phyloP scores from a whole-genome alignment of 1,284 basidiomycete species.

The Ceratobasidium sp. region DNA sequence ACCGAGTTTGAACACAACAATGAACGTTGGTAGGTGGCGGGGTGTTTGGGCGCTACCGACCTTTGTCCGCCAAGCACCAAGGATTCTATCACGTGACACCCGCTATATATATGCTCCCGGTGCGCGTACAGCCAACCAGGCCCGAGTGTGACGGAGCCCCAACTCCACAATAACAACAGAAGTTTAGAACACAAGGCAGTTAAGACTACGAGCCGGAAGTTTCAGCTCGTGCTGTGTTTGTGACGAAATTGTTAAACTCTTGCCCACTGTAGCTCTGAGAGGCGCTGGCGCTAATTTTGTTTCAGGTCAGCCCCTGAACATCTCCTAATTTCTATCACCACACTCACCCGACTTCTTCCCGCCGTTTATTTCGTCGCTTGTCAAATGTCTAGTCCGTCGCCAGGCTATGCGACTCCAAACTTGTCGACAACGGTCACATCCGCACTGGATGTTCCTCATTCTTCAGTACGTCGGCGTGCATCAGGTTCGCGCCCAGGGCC shows the following conservation, averaged over 20 bases:
- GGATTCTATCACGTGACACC: constrained; percentile 35
- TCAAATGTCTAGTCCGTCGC: constrained; percentile 31
- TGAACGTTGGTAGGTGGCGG: constrained; percentile 19
- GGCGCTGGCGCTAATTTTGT: background rate
- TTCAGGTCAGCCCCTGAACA: constrained; percentile 36
- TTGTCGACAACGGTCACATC: constrained; percentile 11
- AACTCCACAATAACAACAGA: constrained; percentile 23
- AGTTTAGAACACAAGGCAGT: background rate
- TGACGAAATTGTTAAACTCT: background rate
- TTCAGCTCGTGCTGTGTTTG: background rate
- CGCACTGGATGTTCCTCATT: constrained; percentile 19
- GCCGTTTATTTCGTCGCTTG: background rate
- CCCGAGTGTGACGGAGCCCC: constrained; percentile 1
- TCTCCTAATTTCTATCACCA: background rate
- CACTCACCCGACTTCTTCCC: constrained; percentile 12
- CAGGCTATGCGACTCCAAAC: background rate
- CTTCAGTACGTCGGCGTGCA: constrained; percentile 35
- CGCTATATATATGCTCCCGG: constrained; percentile 26
- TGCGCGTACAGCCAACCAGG: background rate
- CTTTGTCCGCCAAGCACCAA: constrained; percentile 43
- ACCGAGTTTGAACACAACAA: constrained; percentile 29
- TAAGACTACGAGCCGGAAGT: background rate
- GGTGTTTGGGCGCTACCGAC: constrained; percentile 26
- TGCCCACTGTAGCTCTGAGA: too few species aligned
- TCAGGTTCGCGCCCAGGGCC: constrained; percentile 21